Percentiles rank a stretch among this genome's conserved stretches.
phyloP scores from a whole-genome alignment of 2,329 filamentous ascomycete genomes.

The Paecilomyces fulvus region DNA sequence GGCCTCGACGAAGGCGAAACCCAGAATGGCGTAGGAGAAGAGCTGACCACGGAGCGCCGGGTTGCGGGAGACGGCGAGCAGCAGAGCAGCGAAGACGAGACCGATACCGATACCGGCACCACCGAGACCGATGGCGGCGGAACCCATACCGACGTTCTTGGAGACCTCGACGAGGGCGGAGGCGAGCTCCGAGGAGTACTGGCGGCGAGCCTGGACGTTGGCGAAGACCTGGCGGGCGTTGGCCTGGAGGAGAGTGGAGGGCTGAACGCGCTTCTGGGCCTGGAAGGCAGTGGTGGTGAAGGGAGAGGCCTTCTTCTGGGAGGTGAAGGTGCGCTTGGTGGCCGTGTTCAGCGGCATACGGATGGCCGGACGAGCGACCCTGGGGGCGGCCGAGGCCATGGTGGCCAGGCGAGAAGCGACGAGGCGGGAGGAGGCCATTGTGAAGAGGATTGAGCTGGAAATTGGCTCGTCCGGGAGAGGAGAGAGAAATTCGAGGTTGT shows the following conservation, averaged over 20 bases:
- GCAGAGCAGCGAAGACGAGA: constrained; percentile 84
- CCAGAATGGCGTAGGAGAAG: constrained; percentile 91
- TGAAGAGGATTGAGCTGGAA: constrained; percentile 49
- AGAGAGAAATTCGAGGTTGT: constrained; percentile 15
- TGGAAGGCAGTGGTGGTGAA: constrained; percentile 49
- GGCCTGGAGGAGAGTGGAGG: constrained; percentile 57
- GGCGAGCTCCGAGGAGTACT: constrained; percentile 83
- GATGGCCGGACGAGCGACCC: constrained; percentile 69
- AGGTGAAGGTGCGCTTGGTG: constrained; percentile 61
- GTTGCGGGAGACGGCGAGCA: constrained; percentile 88
- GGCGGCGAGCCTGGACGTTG: constrained; percentile 57
- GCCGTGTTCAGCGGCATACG: constrained; percentile 55
- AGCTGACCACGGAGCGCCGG: constrained; percentile 89
- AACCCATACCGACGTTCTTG: constrained; percentile 84
- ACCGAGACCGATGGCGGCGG: constrained; percentile 83
- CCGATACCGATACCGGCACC: constrained; percentile 93
- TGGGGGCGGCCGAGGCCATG: constrained; percentile 60
- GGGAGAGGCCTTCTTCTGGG: constrained; percentile 25
- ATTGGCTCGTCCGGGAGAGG: constrained; percentile 31
- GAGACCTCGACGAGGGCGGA: constrained; percentile 78
- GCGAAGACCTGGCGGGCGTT: constrained; percentile 53
- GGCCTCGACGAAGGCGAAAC: constrained; percentile 92
- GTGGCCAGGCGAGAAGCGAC: constrained; percentile 69
- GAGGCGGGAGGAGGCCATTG: constrained; percentile 73
- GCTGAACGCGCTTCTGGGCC: constrained; percentile 67